These are phyloP conservation scores for Penicillium subrubescens DNA, from an alignment of 495 filamentous ascomycete species.

Conservation along the genomic window DNA sequence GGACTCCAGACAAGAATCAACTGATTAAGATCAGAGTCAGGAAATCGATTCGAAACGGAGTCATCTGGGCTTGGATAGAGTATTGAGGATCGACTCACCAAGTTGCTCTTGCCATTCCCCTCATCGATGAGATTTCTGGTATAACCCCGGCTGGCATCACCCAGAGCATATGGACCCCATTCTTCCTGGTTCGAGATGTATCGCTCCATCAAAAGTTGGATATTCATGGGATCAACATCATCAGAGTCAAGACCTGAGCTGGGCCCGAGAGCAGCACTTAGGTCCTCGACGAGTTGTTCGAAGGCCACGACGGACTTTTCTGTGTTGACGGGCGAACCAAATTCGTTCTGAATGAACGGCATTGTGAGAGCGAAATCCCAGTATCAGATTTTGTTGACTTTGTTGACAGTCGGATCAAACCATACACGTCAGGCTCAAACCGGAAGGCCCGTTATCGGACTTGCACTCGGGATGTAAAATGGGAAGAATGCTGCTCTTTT, in stretches of 20 bases:
- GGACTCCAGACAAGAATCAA: constrained; percentile 92
- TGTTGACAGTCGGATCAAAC: neutral
- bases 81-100: constrained; percentile 54
- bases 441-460: constrained; percentile 20
- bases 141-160: constrained; percentile 65
- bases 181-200: constrained; percentile 68
- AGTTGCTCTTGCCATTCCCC: constrained; percentile 88
- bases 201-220: constrained; percentile 67
- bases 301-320: constrained; percentile 50
- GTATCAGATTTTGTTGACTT: neutral
- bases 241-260: constrained; percentile 77
- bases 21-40: constrained; percentile 33
- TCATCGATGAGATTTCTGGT: constrained; percentile 89
- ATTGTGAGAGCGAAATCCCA: constrained; percentile 18
- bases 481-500: constrained; percentile 4
- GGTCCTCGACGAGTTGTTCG: constrained; percentile 69
- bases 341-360: constrained; percentile 36
- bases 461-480: constrained; percentile 5
- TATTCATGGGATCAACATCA: constrained; percentile 70
- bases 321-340: constrained; percentile 11
- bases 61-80: too few relatives aligned
- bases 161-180: constrained; percentile 72
- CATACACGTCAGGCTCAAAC: neutral
- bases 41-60: neutral
- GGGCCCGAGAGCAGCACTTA: constrained; percentile 71